Conservation (phyloP, 345 rosid species). For the Citrus mangshanensis region DNA sequence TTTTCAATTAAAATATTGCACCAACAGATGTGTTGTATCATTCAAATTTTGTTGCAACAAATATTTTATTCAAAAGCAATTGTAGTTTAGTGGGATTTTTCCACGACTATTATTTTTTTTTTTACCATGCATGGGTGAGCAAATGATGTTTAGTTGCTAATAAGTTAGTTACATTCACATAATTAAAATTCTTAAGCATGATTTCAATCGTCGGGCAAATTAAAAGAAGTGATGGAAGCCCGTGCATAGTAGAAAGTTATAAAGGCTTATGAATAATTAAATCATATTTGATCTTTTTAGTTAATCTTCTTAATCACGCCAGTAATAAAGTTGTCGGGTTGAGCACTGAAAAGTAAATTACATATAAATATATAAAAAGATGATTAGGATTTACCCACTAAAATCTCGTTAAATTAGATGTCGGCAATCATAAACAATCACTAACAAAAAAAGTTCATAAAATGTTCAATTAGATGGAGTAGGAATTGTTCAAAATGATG, state of each 20-base stretch:
- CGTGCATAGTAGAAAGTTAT: not conserved
- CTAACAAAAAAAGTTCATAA: not conserved
- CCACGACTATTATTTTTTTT: not conserved
- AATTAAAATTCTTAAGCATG: not conserved
- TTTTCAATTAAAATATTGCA: not conserved
- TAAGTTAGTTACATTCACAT: not conserved
- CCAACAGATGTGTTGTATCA: not conserved
- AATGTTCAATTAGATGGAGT: too few relatives aligned
- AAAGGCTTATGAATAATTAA: not conserved
- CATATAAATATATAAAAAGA: too few relatives aligned
- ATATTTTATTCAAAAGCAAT: conserved; percentile 3
- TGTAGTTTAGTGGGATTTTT: not conserved
- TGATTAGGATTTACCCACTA: not conserved
- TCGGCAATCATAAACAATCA: not conserved
- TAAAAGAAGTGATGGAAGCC: not conserved
- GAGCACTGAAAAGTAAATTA: not conserved
- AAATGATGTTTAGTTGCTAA: not conserved
- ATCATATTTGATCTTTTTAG: not conserved
- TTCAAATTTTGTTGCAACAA: not conserved
- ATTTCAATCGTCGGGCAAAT: not conserved
- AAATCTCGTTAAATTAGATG: not conserved
- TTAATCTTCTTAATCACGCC: conserved; percentile 1
- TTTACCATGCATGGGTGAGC: not conserved
- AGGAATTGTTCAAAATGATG: too few relatives aligned
- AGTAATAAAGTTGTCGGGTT: not conserved